Percentiles rank a stretch among this genome's conserved stretches.
Evolutionary conservation across 2,329 filamentous ascomycete genomes (phyloP).

Genomic region (Fusarium sp.): DNA sequence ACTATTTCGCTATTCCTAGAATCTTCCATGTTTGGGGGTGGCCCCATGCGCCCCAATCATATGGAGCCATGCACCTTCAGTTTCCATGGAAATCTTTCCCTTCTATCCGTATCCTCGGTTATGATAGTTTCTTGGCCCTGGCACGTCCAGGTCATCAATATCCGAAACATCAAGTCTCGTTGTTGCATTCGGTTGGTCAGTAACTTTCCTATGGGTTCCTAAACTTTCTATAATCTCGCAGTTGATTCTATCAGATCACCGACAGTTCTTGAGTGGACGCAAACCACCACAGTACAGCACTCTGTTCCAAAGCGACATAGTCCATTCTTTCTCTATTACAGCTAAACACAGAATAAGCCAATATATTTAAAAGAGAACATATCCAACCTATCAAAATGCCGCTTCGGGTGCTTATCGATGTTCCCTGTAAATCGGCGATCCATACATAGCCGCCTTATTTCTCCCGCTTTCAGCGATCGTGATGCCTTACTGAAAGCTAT

Average conservation of each 20-base stretch:
- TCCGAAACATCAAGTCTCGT: neutral
- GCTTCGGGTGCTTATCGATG: neutral
- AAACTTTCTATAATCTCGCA: neutral
- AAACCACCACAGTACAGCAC: too few species aligned
- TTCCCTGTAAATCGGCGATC: neutral
- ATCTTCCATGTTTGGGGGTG: conserved; percentile 9
- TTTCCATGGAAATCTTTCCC: conserved; percentile 4
- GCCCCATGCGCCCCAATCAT: conserved; percentile 11
- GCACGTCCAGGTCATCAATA: neutral
- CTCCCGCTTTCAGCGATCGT: neutral
- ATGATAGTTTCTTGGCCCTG: neutral
- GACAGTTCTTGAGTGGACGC: neutral
- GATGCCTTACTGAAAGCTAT: neutral
- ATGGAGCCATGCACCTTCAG: neutral
- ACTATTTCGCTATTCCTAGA: neutral
- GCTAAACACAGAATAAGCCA: neutral
- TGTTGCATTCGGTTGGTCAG: neutral
- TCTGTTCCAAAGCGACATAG: neutral
- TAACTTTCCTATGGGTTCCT: neutral
- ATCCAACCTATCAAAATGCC: neutral
- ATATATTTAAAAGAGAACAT: too few species aligned
- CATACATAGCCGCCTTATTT: neutral
- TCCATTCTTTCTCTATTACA: neutral
- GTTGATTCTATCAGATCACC: neutral
- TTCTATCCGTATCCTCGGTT: conserved; percentile 11